A percentile compares a stretch with the other conserved stretches of the same genome.
These are phyloP conservation scores for Metschnikowia arizonensis DNA, from an alignment of 805 yeast genomes.

Conservation along the genomic window DNA sequence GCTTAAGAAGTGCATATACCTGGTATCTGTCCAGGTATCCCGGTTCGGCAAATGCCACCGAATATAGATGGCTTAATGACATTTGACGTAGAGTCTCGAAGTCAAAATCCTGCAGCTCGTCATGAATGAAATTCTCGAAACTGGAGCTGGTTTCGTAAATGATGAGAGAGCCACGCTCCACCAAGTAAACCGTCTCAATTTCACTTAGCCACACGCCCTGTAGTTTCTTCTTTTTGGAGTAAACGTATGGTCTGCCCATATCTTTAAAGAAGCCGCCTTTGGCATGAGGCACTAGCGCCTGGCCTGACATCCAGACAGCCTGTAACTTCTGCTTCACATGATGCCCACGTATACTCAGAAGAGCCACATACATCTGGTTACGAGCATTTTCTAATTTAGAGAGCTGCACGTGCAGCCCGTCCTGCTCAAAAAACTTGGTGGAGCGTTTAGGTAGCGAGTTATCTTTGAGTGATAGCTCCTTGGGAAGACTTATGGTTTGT, in stretches of 20 bases:
- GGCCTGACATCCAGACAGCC: slow-evolving; percentile 42
- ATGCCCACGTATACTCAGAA: slow-evolving; percentile 48
- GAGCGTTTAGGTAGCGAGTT: slow-evolving; percentile 64
- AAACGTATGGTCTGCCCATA: slow-evolving; percentile 52
- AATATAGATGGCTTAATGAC: slow-evolving; percentile 62
- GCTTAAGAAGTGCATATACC: slow-evolving; percentile 69
- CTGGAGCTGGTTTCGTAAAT: slow-evolving; percentile 24
- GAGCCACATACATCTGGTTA: slow-evolving; percentile 68
- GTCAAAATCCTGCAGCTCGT: slow-evolving; percentile 22
- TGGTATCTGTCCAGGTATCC: slow-evolving; percentile 50
- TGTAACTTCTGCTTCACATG: slow-evolving; percentile 46
- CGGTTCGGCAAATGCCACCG: slow-evolving; percentile 39
- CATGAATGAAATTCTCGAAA: slow-evolving; percentile 21
- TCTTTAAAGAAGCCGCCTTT: slow-evolving; percentile 72
- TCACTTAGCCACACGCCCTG: slow-evolving; percentile 47
- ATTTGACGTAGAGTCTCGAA: slow-evolving; percentile 32
- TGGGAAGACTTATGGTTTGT: not conserved
- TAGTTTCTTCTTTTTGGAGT: slow-evolving; percentile 11
- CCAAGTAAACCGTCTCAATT: slow-evolving; percentile 71
- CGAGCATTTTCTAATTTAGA: slow-evolving; percentile 49
- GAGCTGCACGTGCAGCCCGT: slow-evolving; percentile 57
- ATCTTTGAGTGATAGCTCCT: slow-evolving; percentile 5
- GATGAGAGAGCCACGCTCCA: slow-evolving; percentile 65
- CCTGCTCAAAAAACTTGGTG: slow-evolving; percentile 83
- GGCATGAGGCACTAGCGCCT: slow-evolving; percentile 41